A percentile compares a stretch with the other conserved stretches of the same genome.
These are phyloP conservation scores for Akebia trifoliata DNA, from an alignment of 164 flowering plant genomes.

Conservation along the genomic window DNA sequence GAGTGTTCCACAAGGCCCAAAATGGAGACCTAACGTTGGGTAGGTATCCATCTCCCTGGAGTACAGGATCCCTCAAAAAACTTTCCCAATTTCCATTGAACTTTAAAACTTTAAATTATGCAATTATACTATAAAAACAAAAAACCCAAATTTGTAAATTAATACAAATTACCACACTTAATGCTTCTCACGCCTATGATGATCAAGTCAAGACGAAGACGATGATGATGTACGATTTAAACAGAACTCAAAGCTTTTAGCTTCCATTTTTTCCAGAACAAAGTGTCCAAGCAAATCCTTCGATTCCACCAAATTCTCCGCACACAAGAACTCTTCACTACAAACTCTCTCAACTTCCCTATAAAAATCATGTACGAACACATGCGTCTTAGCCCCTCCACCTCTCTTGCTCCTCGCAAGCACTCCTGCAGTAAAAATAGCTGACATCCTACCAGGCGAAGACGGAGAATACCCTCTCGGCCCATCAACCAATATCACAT, in stretches of 20 bases:
- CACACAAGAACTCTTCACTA: conserved; percentile 73
- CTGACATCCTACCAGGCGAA: conserved; percentile 78
- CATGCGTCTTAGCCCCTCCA: conserved; percentile 54
- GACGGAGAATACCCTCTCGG: conserved; percentile 74
- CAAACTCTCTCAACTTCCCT: conserved; percentile 56
- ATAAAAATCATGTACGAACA: conserved; percentile 73
- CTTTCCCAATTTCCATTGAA: no score
- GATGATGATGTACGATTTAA: conserved; percentile 25
- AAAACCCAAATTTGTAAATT: no score
- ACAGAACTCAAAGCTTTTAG: conserved; percentile 45
- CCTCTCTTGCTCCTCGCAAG: conserved; percentile 79
- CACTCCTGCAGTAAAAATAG: conserved; percentile 86
- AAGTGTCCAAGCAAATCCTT: conserved; percentile 65
- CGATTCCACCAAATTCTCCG: conserved; percentile 62
- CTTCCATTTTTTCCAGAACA: conserved; percentile 52
- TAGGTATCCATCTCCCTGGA: no score
- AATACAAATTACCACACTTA: no score
- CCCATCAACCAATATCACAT: conserved; percentile 82
- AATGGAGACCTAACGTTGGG: no score
- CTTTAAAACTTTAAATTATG: no score
- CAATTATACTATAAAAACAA: no score
- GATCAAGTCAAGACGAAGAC: conserved; percentile 20
- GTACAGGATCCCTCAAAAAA: no score
- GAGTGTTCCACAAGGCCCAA: no score
- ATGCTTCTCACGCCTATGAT: no score